phyloP scores from a whole-genome alignment of 768 basidiomycete species.

The Lactarius deliciosus region DNA sequence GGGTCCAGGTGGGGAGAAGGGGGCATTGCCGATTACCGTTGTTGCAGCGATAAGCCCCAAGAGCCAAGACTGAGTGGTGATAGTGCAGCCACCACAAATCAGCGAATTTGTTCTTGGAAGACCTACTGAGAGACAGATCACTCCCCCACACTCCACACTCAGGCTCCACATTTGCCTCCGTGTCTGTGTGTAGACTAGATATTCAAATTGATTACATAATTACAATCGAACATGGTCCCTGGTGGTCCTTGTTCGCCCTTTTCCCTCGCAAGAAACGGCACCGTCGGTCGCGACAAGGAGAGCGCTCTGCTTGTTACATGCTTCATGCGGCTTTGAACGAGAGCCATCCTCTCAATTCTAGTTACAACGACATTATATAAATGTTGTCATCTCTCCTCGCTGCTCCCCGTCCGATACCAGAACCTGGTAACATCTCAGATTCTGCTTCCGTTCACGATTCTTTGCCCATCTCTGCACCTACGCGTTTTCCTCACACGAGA shows the following conservation, averaged over 20 bases:
- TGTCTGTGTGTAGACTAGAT: background rate
- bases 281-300: constrained; percentile 16
- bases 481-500: constrained; percentile 77
- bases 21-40: background rate
- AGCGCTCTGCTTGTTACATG: constrained; percentile 26
- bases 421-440: constrained; percentile 27
- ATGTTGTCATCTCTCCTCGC: constrained; percentile 31
- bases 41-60: background rate
- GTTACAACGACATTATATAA: constrained; percentile 23
- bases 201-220: constrained; percentile 16
- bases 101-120: background rate
- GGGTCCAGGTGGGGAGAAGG: background rate
- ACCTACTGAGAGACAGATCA: too few species aligned
- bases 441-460: constrained; percentile 23
- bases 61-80: background rate
- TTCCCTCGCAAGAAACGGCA: constrained; percentile 4
- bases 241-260: background rate
- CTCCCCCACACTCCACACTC: background rate
- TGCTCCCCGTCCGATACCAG: constrained; percentile 24
- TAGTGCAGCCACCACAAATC: background rate
- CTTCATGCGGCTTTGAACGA: constrained; percentile 30
- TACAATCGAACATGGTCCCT: constrained; percentile 5
- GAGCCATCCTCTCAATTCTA: constrained; percentile 30
- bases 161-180: constrained; percentile 1
- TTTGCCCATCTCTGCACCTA: constrained; percentile 10